Evolutionary conservation across 192 early-diverging fungal genomes (phyloP).

Genomic region (Backusella parvicylindrica): DNA sequence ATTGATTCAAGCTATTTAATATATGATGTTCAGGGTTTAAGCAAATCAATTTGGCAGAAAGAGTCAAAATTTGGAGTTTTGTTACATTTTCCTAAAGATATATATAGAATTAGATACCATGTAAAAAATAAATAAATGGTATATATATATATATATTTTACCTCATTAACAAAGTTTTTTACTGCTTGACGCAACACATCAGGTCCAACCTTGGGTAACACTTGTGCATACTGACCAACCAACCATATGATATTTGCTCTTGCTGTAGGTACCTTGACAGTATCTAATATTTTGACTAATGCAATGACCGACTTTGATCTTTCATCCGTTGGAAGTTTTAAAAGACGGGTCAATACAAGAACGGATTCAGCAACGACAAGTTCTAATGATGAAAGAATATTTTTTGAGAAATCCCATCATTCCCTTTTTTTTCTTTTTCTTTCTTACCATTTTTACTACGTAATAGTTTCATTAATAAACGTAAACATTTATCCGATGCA

Average conservation of each 20-base stretch:
- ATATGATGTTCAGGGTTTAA: conserved; percentile 42
- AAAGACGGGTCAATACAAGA: conserved; percentile 65
- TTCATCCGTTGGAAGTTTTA: conserved; percentile 53
- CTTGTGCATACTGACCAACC: conserved; percentile 73
- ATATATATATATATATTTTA: no score
- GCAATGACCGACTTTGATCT: conserved; percentile 47
- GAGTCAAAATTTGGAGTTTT: conserved; percentile 81
- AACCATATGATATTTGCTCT: conserved; percentile 86
- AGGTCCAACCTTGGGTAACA: conserved; percentile 63
- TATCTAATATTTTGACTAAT: conserved; percentile 59
- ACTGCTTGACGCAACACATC: conserved; percentile 80
- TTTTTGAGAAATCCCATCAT: background rate
- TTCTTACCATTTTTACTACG: conserved; percentile 56
- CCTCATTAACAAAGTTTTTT: conserved; percentile 53
- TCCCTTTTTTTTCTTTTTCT: conserved; percentile 4
- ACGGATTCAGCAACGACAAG: conserved; percentile 72
- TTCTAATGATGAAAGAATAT: conserved; percentile 39
- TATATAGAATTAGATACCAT: no score
- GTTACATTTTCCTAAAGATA: conserved; percentile 54
- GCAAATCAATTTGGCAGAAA: conserved; percentile 70
- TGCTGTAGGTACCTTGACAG: conserved; percentile 67
- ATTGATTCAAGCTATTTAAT: conserved; percentile 54
- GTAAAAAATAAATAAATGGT: no score
- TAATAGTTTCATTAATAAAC: conserved; percentile 52
- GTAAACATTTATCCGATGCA: conserved; percentile 49